Conservation (phyloP, 805 yeast genomes). For the Hanseniaspora jakobsenii region DNA sequence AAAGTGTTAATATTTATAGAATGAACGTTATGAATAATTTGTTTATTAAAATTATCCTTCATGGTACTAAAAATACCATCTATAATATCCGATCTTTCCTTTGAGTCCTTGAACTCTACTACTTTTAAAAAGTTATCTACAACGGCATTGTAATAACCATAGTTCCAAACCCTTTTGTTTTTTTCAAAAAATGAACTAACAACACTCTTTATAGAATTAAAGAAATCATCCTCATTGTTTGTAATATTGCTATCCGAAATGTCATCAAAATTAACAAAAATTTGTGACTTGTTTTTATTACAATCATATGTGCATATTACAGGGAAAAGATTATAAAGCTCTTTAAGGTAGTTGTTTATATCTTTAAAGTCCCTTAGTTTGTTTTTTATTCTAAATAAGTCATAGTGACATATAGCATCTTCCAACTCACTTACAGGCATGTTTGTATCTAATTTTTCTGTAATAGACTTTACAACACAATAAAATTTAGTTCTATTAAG, state of each 20-base stretch:
- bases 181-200: no score
- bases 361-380: not conserved
- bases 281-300: no score
- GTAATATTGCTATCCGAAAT: no score
- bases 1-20: not conserved
- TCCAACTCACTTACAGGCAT: no score
- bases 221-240: no score
- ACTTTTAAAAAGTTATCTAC: not conserved
- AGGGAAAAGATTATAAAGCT: no score
- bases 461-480: not conserved
- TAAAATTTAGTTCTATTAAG: not conserved
- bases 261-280: no score
- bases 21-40: constrained; percentile 1
- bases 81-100: not conserved
- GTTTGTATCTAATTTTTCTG: not conserved
- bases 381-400: not conserved
- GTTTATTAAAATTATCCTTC: constrained; percentile 1
- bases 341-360: no score
- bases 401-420: not conserved
- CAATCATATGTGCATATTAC: no score
- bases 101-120: not conserved
- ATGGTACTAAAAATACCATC: not conserved
- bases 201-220: no score
- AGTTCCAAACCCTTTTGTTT: not conserved
- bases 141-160: not conserved